Base-by-base conservation (phyloP, 2,329 filamentous ascomycete species). In the Microsporum audouinii region DNA sequence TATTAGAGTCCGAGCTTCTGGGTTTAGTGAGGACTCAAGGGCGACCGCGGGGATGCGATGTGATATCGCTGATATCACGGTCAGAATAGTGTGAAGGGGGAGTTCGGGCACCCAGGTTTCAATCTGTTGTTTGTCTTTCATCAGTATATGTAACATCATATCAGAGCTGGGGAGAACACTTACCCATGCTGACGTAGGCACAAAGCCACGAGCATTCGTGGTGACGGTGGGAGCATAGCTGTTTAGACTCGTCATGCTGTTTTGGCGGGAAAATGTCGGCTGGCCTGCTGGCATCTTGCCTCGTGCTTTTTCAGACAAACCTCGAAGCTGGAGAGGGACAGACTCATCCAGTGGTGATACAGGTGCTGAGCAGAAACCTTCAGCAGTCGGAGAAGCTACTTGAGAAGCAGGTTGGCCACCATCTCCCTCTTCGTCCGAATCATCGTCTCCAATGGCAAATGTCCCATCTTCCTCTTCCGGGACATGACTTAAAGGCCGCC, bases 251-350 rank as follows among this genome's bases (percentile, higher is more conserved):
- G 88, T 88, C 33, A 86, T 89, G 72, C 91, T 95, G 70, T 94
- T 96, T 70, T 96, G 91, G 17, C 92, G 82, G 0, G 91, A 96
- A 71, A 96, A 96, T 1, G 83, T 83, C n/a, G 84, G 82, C 57
- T 87, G 80, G 0, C 89, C 88, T 10, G 88, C 90, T 33, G 92
- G 94, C 85, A 95, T 90, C 74, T 99, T 99, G 5, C 94, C 94
- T 57, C 94, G 82, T 14, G 94, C 94, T 73, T 97, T 99, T 74
- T 97, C 94, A 23, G 92, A 96, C 89, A 97, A 96, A 60, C 91
- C 91, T 61, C 89, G 84, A 34, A 95, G 73, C 71, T 96, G 91
- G 23, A 85, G 80, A 12, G 90, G 91, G 7, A 95, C 84, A 2
- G 88, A 87, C 63, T 95, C 91, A 62, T 95, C 90, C 0, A 82